Percentiles rank a stretch among this genome's conserved stretches.
These are phyloP conservation scores for Leccinum pellstonianum DNA, from an alignment of 768 basidiomycete species.

Conservation along the genomic window DNA sequence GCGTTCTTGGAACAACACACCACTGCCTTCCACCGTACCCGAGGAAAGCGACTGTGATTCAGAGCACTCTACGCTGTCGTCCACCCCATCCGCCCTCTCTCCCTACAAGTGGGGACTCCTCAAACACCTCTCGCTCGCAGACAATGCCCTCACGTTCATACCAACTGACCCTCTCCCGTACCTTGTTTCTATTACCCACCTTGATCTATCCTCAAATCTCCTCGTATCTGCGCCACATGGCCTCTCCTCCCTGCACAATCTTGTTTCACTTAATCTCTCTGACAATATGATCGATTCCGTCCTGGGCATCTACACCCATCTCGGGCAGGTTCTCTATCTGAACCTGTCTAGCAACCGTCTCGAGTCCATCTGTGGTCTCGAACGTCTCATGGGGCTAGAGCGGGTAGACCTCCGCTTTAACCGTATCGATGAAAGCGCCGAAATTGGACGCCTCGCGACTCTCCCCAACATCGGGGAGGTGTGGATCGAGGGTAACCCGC, in stretches of 20 bases:
- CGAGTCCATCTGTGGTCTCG: slow-evolving; percentile 93
- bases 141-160: slow-evolving; percentile 80
- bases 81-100: slow-evolving; percentile 44
- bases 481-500: slow-evolving; percentile 84
- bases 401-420: slow-evolving; percentile 83
- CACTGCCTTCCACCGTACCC: slow-evolving; percentile 55
- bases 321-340: slow-evolving; percentile 74
- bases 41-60: slow-evolving; percentile 33
- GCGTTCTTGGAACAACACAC: slow-evolving; percentile 48
- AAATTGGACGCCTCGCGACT: slow-evolving; percentile 78
- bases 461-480: slow-evolving; percentile 79
- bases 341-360: slow-evolving; percentile 87
- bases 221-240: slow-evolving; percentile 84
- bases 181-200: slow-evolving; percentile 72
- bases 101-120: slow-evolving; percentile 73
- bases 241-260: slow-evolving; percentile 69
- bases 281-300: slow-evolving; percentile 98
- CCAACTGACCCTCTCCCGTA: slow-evolving; percentile 64
- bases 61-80: slow-evolving; percentile 22
- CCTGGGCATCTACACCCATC: slow-evolving; percentile 77
- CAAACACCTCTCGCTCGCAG: slow-evolving; percentile 70
- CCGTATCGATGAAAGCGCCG: slow-evolving; percentile 75
- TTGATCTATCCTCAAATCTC: slow-evolving; percentile 90
- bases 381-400: slow-evolving; percentile 82
- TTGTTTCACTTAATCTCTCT: slow-evolving; percentile 89